Evolutionary conservation across 495 filamentous ascomycete genomes (phyloP).

Genomic region (Neurospora sublineolata): DNA sequence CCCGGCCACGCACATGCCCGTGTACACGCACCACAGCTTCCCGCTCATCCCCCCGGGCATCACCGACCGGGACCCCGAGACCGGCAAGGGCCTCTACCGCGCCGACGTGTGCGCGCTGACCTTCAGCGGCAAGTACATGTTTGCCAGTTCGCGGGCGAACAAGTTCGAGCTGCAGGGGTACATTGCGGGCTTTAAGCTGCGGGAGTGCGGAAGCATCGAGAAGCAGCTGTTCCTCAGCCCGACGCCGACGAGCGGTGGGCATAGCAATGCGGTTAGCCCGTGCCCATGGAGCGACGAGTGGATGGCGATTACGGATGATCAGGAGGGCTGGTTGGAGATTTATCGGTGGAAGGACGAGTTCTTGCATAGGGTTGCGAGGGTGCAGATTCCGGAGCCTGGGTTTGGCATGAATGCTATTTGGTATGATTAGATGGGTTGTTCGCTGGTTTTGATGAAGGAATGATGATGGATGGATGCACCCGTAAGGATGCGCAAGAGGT

Average conservation of each 20-base stretch:
- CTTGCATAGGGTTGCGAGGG: conserved; percentile 58
- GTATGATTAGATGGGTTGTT: conserved; percentile 50
- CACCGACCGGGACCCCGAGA: conserved; percentile 29
- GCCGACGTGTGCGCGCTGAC: conserved; percentile 66
- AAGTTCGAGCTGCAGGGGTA: conserved; percentile 65
- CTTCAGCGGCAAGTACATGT: conserved; percentile 55
- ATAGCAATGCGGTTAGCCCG: conserved; percentile 72
- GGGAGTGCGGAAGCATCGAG: conserved; percentile 59
- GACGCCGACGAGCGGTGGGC: conserved; percentile 73
- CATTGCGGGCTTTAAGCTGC: conserved; percentile 63
- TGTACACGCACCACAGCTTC: conserved; percentile 67
- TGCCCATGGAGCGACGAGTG: conserved; percentile 76
- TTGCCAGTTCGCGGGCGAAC: conserved; percentile 69
- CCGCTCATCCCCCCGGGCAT: conserved; percentile 65
- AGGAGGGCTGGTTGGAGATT: conserved; percentile 76
- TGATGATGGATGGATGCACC: neutral
- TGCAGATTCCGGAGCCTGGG: conserved; percentile 65
- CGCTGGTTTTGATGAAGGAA: neutral
- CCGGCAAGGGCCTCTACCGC: conserved; percentile 49
- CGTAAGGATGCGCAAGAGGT: neutral
- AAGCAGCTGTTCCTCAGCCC: conserved; percentile 67
- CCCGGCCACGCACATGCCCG: conserved; percentile 59
- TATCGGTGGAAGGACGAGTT: conserved; percentile 74
- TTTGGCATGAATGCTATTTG: conserved; percentile 88
- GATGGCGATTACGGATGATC: conserved; percentile 74